Evolutionary conservation across 2,329 filamentous ascomycete species (phyloP).

Genomic region (Pestalotiopsis sp.): DNA sequence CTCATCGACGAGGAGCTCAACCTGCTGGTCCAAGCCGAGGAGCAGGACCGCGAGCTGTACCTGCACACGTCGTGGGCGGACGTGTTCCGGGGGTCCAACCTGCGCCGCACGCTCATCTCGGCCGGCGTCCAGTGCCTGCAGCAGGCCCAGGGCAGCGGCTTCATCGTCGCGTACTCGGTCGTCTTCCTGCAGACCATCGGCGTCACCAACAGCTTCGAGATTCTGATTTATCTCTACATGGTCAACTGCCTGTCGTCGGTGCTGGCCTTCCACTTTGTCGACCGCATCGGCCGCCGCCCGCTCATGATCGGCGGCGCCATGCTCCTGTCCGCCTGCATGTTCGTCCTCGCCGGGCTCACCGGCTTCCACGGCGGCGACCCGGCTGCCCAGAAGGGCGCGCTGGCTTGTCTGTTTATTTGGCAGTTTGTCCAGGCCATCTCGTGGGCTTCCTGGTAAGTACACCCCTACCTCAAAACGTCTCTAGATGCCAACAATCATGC

Average conservation of each 20-base stretch:
- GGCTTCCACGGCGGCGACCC: conserved; percentile 12
- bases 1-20: conserved; percentile 19
- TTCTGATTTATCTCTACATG: conserved; percentile 19
- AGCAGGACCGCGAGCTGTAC: conserved; percentile 19
- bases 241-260: conserved; percentile 16
- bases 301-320: conserved; percentile 16
- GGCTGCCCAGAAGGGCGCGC: conserved; percentile 15
- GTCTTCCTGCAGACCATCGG: conserved; percentile 25
- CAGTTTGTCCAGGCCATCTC: conserved; percentile 19
- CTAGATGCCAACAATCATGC: neutral
- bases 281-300: conserved; percentile 16
- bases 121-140: conserved; percentile 20
- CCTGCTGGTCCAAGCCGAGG: conserved; percentile 16
- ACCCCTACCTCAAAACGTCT: neutral
- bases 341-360: conserved; percentile 14
- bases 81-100: conserved; percentile 20
- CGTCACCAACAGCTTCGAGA: conserved; percentile 18
- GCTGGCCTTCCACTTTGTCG: conserved; percentile 18
- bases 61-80: conserved; percentile 18
- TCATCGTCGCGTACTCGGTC: conserved; percentile 23
- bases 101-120: conserved; percentile 22
- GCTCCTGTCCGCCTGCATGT: conserved; percentile 16
- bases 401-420: conserved; percentile 20
- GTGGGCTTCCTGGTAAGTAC: conserved; percentile 19
- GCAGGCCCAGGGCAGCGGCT: conserved; percentile 24